Base-by-base conservation (phyloP, 257 asterid genomes). In the Henckelia pumila region DNA sequence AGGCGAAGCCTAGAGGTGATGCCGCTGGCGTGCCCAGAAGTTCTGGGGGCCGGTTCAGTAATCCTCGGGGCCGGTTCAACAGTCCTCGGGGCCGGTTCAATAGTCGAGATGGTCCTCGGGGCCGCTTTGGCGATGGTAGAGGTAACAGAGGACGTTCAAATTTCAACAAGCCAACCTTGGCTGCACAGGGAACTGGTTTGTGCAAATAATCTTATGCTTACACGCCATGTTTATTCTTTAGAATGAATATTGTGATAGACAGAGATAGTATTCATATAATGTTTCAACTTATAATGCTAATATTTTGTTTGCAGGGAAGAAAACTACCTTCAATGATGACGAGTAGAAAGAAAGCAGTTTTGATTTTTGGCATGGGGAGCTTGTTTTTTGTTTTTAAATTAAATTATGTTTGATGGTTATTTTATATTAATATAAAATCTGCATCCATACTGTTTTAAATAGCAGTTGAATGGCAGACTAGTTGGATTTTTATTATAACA, bases 1-100 rank as follows among this genome's bases (percentile, higher is more conserved):
- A 83, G 81, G 92, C 95, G 2, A 89, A 47, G 66, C 91, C 95
- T 17, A 81, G 85, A 73, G 78, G 55, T 66, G 88, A 80, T 32
- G 35, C 68, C 28, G 59, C 61, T 7, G 73, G 68, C 14, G 67
- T 75, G 22, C 70, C 74, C 8, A 61, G 83, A 17, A 65, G 82
- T n/a, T 71, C 87, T 16, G 69, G 79, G 67, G 76, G 81, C 16
- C 24, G 30, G 5, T 28, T 28, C 30, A 4, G 85, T 7, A 26
- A 26, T 30, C 35, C 6, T 30, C 14, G 44, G 0, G 44, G 44
- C 44, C 17, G 75, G 0, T 44, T 67, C 14, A 6, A 6, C 7
- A 28, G 30, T 2, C 68, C 83, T 1, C 73, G 85, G 20, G 71
- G 87, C 2, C 32, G 85, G 4, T 10, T 21, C 19, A 70, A 50